Evolutionary conservation across 2,329 filamentous ascomycete genomes (phyloP).

Genomic region (Penicillium sp.): DNA sequence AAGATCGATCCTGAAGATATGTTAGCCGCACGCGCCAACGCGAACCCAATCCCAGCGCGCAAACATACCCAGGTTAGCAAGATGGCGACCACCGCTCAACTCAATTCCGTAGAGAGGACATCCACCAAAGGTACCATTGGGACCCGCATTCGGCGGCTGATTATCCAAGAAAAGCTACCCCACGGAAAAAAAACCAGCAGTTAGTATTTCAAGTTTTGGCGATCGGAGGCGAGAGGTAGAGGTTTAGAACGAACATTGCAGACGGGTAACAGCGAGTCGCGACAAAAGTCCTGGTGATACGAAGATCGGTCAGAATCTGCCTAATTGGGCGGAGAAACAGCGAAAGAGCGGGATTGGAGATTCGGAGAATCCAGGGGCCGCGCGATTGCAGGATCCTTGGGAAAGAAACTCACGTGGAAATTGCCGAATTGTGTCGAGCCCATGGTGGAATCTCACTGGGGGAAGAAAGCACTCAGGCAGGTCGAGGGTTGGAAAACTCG

Average conservation of each 20-base stretch:
- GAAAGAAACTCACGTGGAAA: conserved; percentile 54
- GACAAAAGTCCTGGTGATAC: conserved; percentile 73
- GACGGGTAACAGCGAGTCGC: conserved; percentile 78
- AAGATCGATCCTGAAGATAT: conserved; percentile 75
- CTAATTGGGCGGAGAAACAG: conserved; percentile 7
- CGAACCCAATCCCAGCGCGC: neutral
- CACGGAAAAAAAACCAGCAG: conserved; percentile 5
- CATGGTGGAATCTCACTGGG: conserved; percentile 35
- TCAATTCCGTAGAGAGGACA: conserved; percentile 78
- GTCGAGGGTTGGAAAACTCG: neutral
- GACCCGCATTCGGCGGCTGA: conserved; percentile 60
- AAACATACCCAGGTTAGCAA: conserved; percentile 79
- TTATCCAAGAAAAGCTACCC: conserved; percentile 66
- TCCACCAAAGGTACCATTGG: conserved; percentile 57
- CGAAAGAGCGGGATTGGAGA: neutral
- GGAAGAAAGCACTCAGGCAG: too few species aligned
- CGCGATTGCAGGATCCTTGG: conserved; percentile 13
- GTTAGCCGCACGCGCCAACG: conserved; percentile 18
- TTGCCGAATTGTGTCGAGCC: conserved; percentile 62
- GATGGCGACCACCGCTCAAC: conserved; percentile 65
- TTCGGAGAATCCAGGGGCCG: conserved; percentile 10
- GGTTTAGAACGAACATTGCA: conserved; percentile 75
- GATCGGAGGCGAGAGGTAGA: conserved; percentile 4
- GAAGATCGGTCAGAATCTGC: conserved; percentile 28
- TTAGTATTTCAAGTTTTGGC: neutral